Evolutionary conservation across 2,329 filamentous ascomycete species (phyloP).

Genomic region (Pseudogymnoascus sp.): DNA sequence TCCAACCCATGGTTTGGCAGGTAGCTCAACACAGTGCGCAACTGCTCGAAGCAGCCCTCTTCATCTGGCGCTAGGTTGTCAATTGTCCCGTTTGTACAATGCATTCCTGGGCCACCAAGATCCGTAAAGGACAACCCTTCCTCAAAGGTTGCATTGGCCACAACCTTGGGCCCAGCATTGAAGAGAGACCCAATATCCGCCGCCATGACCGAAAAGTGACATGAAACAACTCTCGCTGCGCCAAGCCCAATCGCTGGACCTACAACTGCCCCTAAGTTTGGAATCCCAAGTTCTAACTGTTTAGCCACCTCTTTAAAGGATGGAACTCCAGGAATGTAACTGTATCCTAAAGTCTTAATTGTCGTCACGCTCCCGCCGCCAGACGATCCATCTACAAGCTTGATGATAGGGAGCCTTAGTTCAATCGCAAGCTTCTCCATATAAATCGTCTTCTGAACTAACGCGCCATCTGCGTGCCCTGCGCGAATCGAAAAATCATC

Average conservation of each 20-base stretch:
- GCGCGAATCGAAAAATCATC: slow-evolving; percentile 56
- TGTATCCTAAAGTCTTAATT: slow-evolving; percentile 45
- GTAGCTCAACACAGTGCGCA: slow-evolving; percentile 47
- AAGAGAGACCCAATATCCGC: slow-evolving; percentile 52
- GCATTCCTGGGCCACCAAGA: slow-evolving; percentile 50
- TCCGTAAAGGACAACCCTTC: slow-evolving; percentile 51
- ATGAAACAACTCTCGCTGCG: slow-evolving; percentile 50
- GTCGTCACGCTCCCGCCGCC: slow-evolving; percentile 55
- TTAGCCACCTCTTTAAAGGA: slow-evolving; percentile 44
- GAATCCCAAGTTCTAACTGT: slow-evolving; percentile 54
- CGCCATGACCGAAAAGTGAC: slow-evolving; percentile 59
- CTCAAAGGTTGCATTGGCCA: slow-evolving; percentile 54
- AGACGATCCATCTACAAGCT: slow-evolving; percentile 55
- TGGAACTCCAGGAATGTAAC: slow-evolving; percentile 51
- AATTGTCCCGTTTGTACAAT: slow-evolving; percentile 58
- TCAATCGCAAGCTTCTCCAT: slow-evolving; percentile 52
- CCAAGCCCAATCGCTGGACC: slow-evolving; percentile 57
- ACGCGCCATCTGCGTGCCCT: slow-evolving; percentile 54
- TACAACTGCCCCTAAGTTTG: slow-evolving; percentile 53
- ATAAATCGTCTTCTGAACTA: slow-evolving; percentile 50
- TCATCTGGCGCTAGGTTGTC: slow-evolving; percentile 55
- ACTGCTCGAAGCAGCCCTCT: slow-evolving; percentile 50
- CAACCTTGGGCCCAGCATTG: slow-evolving; percentile 56
- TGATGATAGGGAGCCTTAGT: slow-evolving; percentile 50
- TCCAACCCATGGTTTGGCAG: slow-evolving; percentile 49